phyloP scores from a whole-genome alignment of 768 basidiomycete species.

The Phaeolepiota aurea region DNA sequence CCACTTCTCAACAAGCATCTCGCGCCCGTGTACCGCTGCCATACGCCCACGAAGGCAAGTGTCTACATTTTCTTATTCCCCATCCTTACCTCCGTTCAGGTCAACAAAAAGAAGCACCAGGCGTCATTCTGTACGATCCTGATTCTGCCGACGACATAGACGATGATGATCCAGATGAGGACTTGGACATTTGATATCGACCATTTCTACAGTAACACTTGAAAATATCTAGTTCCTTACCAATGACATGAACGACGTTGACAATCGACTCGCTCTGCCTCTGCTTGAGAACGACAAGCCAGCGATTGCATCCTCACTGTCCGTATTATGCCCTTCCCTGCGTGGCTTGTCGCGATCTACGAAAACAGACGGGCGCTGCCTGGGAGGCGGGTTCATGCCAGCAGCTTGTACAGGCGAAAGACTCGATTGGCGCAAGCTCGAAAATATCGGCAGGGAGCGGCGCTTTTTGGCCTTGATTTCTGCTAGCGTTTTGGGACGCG shows the following conservation, averaged over 20 bases:
- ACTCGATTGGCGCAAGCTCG: background rate
- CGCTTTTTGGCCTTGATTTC: slow-evolving; percentile 29
- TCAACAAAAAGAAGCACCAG: slow-evolving; percentile 19
- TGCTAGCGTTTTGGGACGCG: slow-evolving; percentile 20
- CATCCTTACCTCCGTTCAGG: slow-evolving; percentile 17
- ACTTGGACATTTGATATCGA: slow-evolving; percentile 64
- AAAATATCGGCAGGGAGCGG: slow-evolving; percentile 20
- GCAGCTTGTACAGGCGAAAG: no score
- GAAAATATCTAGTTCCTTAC: background rate
- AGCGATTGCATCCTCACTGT: background rate
- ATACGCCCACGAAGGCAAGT: slow-evolving; percentile 82
- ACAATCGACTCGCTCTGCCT: background rate
- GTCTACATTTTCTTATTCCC: slow-evolving; percentile 5
- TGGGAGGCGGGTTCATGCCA: background rate
- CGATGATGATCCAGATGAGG: slow-evolving; percentile 94
- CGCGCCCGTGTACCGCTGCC: slow-evolving; percentile 82
- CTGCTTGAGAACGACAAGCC: background rate
- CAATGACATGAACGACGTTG: background rate
- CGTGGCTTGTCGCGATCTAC: background rate
- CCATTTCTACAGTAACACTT: background rate
- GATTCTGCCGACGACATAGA: slow-evolving; percentile 93
- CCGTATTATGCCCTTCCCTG: background rate
- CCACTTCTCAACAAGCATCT: slow-evolving; percentile 70
- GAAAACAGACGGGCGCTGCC: background rate
- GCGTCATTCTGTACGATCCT: slow-evolving; percentile 79